Evolutionary conservation across 768 basidiomycete genomes (phyloP).

Genomic region (Leucocoprinus leucothites): DNA sequence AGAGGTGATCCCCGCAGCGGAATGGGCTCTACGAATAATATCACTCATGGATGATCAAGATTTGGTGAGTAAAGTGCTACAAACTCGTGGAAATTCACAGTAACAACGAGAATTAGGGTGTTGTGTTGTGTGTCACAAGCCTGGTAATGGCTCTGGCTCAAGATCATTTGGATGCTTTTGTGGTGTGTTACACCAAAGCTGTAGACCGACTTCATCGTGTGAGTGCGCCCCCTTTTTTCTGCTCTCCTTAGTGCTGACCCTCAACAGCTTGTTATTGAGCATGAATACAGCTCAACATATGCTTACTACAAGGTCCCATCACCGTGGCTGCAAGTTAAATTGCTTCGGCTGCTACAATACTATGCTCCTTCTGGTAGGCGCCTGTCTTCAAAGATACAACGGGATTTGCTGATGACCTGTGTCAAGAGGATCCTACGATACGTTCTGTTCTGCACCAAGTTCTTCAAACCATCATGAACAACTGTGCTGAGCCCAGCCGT

Average conservation of each 20-base stretch:
- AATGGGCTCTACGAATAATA: conserved; percentile 95
- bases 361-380: conserved; percentile 88
- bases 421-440: conserved; percentile 78
- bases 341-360: conserved; percentile 89
- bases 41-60: conserved; percentile 95
- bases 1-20: conserved; percentile 86
- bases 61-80: conserved; percentile 47
- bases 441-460: conserved; percentile 76
- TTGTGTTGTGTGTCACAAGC: conserved; percentile 91
- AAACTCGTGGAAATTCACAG: not conserved
- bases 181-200: conserved; percentile 92
- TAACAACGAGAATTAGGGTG: conserved; percentile 55
- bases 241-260: conserved; percentile 6
- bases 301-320: conserved; percentile 97
- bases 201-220: conserved; percentile 87
- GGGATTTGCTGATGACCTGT: conserved; percentile 1
- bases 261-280: conserved; percentile 83
- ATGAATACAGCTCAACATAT: conserved; percentile 86
- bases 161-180: conserved; percentile 86
- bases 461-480: conserved; percentile 87
- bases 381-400: not conserved
- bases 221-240: conserved; percentile 19
- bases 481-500: conserved; percentile 83
- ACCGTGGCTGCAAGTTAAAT: conserved; percentile 96
- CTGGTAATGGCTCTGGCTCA: conserved; percentile 93